A percentile compares a stretch with the other conserved stretches of the same genome.
These are phyloP conservation scores for Lentinula sp. DNA, from an alignment of 768 basidiomycete genomes.

Conservation along the genomic window DNA sequence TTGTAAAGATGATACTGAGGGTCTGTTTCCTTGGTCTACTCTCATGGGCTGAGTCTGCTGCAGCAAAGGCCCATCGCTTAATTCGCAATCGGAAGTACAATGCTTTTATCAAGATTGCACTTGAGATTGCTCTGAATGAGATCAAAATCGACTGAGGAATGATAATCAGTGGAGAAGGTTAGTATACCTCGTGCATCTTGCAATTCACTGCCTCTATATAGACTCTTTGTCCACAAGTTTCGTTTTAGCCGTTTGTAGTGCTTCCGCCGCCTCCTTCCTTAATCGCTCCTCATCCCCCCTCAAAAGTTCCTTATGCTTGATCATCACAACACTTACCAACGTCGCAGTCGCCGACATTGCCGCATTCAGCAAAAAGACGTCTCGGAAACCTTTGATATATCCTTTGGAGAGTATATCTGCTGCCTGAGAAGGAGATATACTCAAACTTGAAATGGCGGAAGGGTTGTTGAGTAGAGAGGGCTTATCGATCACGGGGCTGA, in stretches of 20 bases:
- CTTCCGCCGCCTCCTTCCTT: constrained; percentile 13
- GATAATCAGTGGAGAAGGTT: no score
- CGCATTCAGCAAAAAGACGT: constrained; percentile 58
- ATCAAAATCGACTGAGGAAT: no score
- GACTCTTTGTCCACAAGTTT: background rate
- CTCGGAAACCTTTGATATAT: constrained; percentile 51
- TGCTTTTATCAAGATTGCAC: no score
- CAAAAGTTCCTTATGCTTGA: constrained; percentile 55
- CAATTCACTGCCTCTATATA: no score
- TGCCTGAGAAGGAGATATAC: background rate
- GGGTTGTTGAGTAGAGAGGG: constrained; percentile 34
- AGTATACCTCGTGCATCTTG: no score
- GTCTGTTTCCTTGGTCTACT: no score
- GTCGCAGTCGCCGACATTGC: constrained; percentile 47
- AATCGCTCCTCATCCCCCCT: constrained; percentile 49
- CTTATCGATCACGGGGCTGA: constrained; percentile 42
- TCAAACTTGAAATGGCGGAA: constrained; percentile 21
- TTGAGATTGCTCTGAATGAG: no score
- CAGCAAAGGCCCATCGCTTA: no score
- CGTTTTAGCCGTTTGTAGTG: background rate
- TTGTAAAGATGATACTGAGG: no score
- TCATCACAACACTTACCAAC: constrained; percentile 49
- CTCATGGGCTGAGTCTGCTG: no score
- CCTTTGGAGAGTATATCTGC: constrained; percentile 35
- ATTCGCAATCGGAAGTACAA: no score